Percentiles rank a stretch among this genome's conserved stretches.
Evolutionary conservation across 805 yeast species (phyloP).

Genomic region (Sporopachydermia quercuum): DNA sequence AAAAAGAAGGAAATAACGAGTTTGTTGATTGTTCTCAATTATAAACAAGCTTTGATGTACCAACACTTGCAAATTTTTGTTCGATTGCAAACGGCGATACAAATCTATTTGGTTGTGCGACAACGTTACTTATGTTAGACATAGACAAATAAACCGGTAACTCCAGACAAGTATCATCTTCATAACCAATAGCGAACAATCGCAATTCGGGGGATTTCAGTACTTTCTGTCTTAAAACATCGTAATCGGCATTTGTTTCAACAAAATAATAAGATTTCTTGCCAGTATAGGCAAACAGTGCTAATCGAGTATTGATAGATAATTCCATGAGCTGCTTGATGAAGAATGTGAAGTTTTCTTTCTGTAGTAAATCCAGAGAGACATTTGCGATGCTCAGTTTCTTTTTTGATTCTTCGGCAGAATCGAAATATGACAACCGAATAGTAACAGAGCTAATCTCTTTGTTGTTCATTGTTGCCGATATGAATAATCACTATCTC

Average conservation of each 20-base stretch:
- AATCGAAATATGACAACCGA: neutral
- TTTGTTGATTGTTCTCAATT: too few relatives aligned
- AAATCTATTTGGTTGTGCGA: too few relatives aligned
- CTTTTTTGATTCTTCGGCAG: neutral
- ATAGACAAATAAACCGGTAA: neutral
- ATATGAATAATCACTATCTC: too few relatives aligned
- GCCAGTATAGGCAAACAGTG: neutral
- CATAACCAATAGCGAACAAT: neutral
- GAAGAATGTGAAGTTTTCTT: neutral
- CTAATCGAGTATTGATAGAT: neutral
- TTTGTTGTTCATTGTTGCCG: neutral
- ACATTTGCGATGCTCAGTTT: neutral
- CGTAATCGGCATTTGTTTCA: neutral
- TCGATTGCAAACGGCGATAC: too few relatives aligned
- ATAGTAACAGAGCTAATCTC: neutral
- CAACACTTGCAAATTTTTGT: too few relatives aligned
- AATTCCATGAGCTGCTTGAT: neutral
- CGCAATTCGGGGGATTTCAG: neutral
- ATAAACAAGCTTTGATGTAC: too few relatives aligned
- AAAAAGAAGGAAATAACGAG: too few relatives aligned
- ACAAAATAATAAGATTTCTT: neutral
- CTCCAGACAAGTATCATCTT: neutral
- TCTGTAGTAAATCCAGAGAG: neutral
- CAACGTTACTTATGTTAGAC: neutral
- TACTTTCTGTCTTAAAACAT: neutral